Conservation (phyloP, 768 basidiomycete genomes). For the Mrakia hoshinonis region DNA sequence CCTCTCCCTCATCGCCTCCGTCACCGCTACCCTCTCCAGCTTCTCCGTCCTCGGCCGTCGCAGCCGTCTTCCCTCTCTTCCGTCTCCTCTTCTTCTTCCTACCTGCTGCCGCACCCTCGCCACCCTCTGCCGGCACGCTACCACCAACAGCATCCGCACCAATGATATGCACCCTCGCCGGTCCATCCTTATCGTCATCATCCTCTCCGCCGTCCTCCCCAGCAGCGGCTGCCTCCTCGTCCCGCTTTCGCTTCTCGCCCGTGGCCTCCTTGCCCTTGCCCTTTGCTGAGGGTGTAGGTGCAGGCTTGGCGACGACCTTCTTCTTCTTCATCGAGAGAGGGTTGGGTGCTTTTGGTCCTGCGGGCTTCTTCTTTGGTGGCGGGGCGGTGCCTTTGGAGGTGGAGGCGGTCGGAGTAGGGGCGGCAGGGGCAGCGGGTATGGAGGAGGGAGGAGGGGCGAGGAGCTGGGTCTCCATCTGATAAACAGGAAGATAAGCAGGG, state of each 20-base stretch:
- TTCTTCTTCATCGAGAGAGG: conserved; percentile 90
- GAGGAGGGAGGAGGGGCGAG: conserved; percentile 19
- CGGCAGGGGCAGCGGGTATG: conserved; percentile 1
- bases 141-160: conserved; percentile 22
- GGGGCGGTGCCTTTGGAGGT: conserved; percentile 8
- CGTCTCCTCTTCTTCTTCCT: conserved; percentile 29
- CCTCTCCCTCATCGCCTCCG: conserved; percentile 13
- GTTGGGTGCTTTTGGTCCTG: conserved; percentile 77
- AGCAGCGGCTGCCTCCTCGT: conserved; percentile 23
- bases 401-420: not conserved
- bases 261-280: conserved; percentile 23
- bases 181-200: conserved; percentile 1
- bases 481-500: not conserved
- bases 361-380: conserved; percentile 47
- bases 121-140: conserved; percentile 21
- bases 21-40: conserved; percentile 6
- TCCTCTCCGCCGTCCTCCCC: conserved; percentile 21
- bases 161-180: not conserved
- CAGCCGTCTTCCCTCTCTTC: conserved; percentile 15
- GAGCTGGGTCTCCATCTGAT: conserved; percentile 19
- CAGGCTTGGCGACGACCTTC: conserved; percentile 51
- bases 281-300: conserved; percentile 15
- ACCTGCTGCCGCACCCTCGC: conserved; percentile 24
- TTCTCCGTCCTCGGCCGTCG: not conserved
- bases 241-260: conserved; percentile 30